Base-by-base conservation (phyloP, 2,329 filamentous ascomycete species). In the Trichoderma sp. region DNA sequence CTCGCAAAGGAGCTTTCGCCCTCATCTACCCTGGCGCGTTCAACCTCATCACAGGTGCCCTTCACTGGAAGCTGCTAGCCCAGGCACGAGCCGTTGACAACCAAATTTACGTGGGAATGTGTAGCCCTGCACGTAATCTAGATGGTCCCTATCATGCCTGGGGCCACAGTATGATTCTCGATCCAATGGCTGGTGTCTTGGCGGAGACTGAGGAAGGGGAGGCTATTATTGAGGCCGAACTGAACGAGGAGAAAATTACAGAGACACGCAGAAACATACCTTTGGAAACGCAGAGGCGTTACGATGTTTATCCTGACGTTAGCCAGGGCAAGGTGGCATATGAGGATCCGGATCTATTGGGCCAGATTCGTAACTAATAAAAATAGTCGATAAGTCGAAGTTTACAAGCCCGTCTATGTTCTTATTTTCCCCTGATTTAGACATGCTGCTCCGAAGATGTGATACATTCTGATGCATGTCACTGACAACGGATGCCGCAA, bases 11-110 rank as follows among this genome's bases (percentile, higher is more conserved):
- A 17, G 92, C 90, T 71, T 99, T 98, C 81, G 87, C 93, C 57
- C 88, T 98, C 64, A 81, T 98, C 26, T 98, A 98, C 82, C 96
- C 96, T 0, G 96, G 94, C n/a, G 96, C 96, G 1, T 99, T 99
- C 86, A 99, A 98, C 82, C 85, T 93, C 72, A 97, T 94, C 0
- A 99, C 96, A 0, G 96, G 96, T 0, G 91, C 93, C 6, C 82
- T 98, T 80, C 96, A 99, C 82, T 99, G 96, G 96, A 88, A 90
- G 72, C 84, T 99, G 74, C 88, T 93, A 77, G 95, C 91, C 1
- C 88, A 93, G 74, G 94, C 92, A 15, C 86, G 96, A 74, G 96
- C 95, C 6, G 87, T 97, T 76, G 95, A 98, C 79, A 98, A 98
- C 80, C 94, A 98, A 85, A 85, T 97, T 11, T 98, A 97, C 81